phyloP scores from a whole-genome alignment of 1,284 basidiomycete genomes.

The Athelia sp. region DNA sequence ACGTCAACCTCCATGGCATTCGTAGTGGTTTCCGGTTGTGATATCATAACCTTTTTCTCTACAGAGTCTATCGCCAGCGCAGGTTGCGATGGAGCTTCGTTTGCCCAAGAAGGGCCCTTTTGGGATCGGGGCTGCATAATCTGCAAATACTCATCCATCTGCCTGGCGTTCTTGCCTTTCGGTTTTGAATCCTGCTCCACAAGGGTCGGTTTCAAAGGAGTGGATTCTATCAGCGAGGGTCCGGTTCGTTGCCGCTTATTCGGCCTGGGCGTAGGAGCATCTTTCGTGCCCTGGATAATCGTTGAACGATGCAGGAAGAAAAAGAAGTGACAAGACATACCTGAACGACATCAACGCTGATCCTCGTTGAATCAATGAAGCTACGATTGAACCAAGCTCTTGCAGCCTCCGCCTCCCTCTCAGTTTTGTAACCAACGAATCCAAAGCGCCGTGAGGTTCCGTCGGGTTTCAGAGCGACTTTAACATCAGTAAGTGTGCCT shows the following conservation, averaged over 20 bases:
- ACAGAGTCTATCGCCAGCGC: slow-evolving; percentile 13
- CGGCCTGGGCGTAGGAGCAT: slow-evolving; percentile 58
- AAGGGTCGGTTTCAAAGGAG: slow-evolving; percentile 7
- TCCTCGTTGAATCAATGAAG: slow-evolving; percentile 72
- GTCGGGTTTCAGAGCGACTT: slow-evolving; percentile 73
- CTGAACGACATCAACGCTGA: slow-evolving; percentile 77
- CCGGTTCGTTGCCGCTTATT: slow-evolving; percentile 64
- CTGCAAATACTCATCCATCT: slow-evolving; percentile 55
- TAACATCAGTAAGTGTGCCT: slow-evolving; percentile 82
- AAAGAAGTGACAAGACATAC: slow-evolving; percentile 28
- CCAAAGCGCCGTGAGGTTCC: slow-evolving; percentile 86
- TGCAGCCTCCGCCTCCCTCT: slow-evolving; percentile 72
- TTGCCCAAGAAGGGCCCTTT: slow-evolving; percentile 65
- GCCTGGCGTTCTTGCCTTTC: slow-evolving; percentile 28
- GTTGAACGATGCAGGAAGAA: background rate
- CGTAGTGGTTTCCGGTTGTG: background rate
- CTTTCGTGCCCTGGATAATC: slow-evolving; percentile 49
- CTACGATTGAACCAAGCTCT: slow-evolving; percentile 85
- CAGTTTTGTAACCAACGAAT: slow-evolving; percentile 87
- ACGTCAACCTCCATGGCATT: slow-evolving; percentile 12
- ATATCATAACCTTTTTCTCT: too few relatives aligned
- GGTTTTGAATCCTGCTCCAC: slow-evolving; percentile 11
- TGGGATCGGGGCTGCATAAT: slow-evolving; percentile 57
- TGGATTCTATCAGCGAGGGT: slow-evolving; percentile 20
- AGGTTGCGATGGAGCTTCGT: slow-evolving; percentile 32